Conservation (phyloP, 108 stramenopile species). For the Fragilariopsis cylindrus region DNA sequence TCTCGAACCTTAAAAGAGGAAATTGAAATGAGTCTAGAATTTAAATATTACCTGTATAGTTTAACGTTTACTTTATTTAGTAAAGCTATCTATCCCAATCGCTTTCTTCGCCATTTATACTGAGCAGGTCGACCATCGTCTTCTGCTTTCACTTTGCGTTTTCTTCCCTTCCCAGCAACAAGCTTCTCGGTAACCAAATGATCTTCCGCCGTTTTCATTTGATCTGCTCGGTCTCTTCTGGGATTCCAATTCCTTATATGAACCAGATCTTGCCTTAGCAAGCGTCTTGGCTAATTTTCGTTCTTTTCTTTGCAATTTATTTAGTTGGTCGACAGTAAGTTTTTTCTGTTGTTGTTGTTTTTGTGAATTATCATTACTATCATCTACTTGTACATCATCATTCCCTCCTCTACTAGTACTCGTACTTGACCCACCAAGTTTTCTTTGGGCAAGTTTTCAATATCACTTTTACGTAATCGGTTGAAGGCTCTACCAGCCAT, state of each 20-base stretch:
- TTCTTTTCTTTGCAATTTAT: slow-evolving; percentile 41
- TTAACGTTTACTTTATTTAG: background rate
- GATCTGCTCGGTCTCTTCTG: slow-evolving; percentile 54
- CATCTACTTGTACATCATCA: slow-evolving; percentile 39
- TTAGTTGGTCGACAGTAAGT: slow-evolving; percentile 35
- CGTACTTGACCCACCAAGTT: background rate
- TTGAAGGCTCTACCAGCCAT: slow-evolving; percentile 85
- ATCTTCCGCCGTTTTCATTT: slow-evolving; percentile 64
- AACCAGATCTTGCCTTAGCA: slow-evolving; percentile 60
- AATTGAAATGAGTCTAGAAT: background rate
- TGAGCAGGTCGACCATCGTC: slow-evolving; percentile 70
- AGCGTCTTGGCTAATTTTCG: slow-evolving; percentile 46
- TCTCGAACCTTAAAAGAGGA: no score
- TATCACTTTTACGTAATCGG: slow-evolving; percentile 57
- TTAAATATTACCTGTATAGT: background rate
- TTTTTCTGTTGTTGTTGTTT: background rate
- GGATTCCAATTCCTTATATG: slow-evolving; percentile 89
- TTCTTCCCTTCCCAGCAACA: slow-evolving; percentile 82
- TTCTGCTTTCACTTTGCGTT: slow-evolving; percentile 70
- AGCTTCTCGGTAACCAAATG: slow-evolving; percentile 86
- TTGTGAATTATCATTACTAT: slow-evolving; percentile 20
- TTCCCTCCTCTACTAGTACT: slow-evolving; percentile 6
- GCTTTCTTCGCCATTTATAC: slow-evolving; percentile 81
- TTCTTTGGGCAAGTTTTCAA: slow-evolving; percentile 32
- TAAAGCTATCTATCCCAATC: slow-evolving; percentile 22